phyloP scores from a whole-genome alignment of 257 asterid species.

The Solanum pinnatisectum region DNA sequence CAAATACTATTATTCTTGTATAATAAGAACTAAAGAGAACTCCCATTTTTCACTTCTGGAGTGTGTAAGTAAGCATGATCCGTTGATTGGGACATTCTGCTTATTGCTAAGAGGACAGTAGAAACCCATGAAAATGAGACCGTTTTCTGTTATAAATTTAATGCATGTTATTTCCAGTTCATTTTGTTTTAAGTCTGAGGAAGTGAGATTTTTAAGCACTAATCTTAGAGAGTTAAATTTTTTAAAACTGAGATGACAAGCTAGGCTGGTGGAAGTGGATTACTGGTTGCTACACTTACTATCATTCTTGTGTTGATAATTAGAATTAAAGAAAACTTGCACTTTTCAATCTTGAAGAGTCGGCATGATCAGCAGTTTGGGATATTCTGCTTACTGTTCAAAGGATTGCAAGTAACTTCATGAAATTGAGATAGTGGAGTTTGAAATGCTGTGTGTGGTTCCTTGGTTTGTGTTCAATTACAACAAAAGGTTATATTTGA shows the following conservation, averaged over 20 bases:
- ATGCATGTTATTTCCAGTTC: not conserved
- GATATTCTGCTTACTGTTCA: not conserved
- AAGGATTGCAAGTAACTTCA: not conserved
- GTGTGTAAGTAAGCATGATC: not conserved
- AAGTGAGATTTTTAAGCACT: not conserved
- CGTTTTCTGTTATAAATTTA: not conserved
- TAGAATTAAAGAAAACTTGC: not conserved
- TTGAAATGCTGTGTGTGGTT: not conserved
- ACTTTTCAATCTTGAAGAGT: not conserved
- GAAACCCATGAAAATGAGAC: too few relatives aligned
- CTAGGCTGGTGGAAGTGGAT: not conserved
- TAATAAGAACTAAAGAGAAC: not conserved
- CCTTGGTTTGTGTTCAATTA: not conserved
- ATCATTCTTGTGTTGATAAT: not conserved
- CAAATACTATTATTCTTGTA: not conserved
- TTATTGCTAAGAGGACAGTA: too few relatives aligned
- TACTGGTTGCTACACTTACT: not conserved
- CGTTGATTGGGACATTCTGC: not conserved
- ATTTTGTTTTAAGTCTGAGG: not conserved
- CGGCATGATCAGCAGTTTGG: not conserved
- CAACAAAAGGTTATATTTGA: not conserved
- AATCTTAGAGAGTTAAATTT: not conserved
- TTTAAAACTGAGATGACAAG: not conserved
- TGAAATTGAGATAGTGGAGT: not conserved
- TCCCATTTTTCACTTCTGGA: not conserved